Conservation (phyloP, 2,329 filamentous ascomycete species). For the Cladophialophora chaetospira region DNA sequence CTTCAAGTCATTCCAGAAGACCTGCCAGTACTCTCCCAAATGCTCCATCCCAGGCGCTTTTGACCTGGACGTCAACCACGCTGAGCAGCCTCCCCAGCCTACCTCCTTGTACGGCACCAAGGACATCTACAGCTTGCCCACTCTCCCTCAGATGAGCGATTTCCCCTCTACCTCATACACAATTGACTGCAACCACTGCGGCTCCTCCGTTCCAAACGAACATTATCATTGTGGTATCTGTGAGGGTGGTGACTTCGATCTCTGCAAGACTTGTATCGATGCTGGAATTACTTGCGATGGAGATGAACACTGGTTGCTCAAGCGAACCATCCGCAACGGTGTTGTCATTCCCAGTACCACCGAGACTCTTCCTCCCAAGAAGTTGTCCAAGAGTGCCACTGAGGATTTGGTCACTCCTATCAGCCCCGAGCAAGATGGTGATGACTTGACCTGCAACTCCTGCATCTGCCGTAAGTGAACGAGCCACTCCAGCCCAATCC, state of each 20-base stretch:
- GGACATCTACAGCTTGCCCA: slow-evolving; percentile 35
- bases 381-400: slow-evolving; percentile 23
- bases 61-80: slow-evolving; percentile 16
- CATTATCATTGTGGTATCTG: slow-evolving; percentile 97
- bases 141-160: slow-evolving; percentile 39
- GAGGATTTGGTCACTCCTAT: slow-evolving; percentile 24
- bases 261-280: slow-evolving; percentile 79
- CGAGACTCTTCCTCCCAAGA: slow-evolving; percentile 72
- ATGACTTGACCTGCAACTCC: slow-evolving; percentile 60
- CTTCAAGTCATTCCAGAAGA: slow-evolving; percentile 27
- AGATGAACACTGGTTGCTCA: slow-evolving; percentile 89
- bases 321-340: slow-evolving; percentile 78
- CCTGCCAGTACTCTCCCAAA: slow-evolving; percentile 23
- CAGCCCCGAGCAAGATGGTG: slow-evolving; percentile 23
- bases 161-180: slow-evolving; percentile 61
- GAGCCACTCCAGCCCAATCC: not conserved
- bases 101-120: slow-evolving; percentile 1
- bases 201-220: slow-evolving; percentile 71
- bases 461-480: slow-evolving; percentile 60
- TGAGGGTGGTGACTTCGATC: slow-evolving; percentile 89
- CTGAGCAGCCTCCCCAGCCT: slow-evolving; percentile 11
- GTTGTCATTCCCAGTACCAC: slow-evolving; percentile 82
- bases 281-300: slow-evolving; percentile 75
- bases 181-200: slow-evolving; percentile 93
- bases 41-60: slow-evolving; percentile 30